These are phyloP conservation scores for Cryptomeria japonica DNA, from an alignment of 75 land plant genomes.

Conservation along the genomic window DNA sequence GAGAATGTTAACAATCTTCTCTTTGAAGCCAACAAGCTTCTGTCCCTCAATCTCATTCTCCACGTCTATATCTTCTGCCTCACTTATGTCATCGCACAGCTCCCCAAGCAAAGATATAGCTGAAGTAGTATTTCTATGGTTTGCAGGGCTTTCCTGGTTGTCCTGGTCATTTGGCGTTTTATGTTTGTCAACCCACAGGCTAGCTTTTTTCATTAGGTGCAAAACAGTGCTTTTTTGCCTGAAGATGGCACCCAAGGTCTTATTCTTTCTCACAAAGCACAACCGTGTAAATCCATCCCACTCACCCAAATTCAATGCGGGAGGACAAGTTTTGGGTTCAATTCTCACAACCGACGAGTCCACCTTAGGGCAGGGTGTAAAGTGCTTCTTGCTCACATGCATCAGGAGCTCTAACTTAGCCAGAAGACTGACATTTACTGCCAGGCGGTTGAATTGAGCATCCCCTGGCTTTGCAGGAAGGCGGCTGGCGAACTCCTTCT, in stretches of 20 bases:
- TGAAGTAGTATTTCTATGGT: background rate
- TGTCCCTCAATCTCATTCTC: slow-evolving; percentile 24
- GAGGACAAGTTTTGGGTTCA: slow-evolving; percentile 38
- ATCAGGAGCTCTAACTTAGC: slow-evolving; percentile 54
- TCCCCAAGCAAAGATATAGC: slow-evolving; percentile 12
- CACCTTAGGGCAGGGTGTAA: slow-evolving; percentile 74
- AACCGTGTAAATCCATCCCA: slow-evolving; percentile 71
- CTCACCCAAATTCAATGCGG: slow-evolving; percentile 56
- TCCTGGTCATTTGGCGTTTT: background rate
- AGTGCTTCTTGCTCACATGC: slow-evolving; percentile 78
- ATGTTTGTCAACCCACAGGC: background rate
- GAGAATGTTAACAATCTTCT: slow-evolving; percentile 57
- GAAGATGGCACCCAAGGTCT: slow-evolving; percentile 81
- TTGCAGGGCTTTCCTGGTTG: background rate
- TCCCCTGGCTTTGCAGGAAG: slow-evolving; percentile 75
- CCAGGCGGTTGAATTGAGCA: slow-evolving; percentile 68
- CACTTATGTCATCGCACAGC: slow-evolving; percentile 10
- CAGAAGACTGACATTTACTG: slow-evolving; percentile 68
- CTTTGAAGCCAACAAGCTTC: slow-evolving; percentile 30
- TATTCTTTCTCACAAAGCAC: slow-evolving; percentile 75
- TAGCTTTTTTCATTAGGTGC: slow-evolving; percentile 31
- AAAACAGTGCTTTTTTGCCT: slow-evolving; percentile 61
- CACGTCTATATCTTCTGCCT: slow-evolving; percentile 25
- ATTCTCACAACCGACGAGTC: slow-evolving; percentile 73
- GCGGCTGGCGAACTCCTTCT: slow-evolving; percentile 78